A percentile compares a stretch with the other conserved stretches of the same genome.
phyloP scores from a whole-genome alignment of 441 rosid species.

The Lepidium campestre region DNA sequence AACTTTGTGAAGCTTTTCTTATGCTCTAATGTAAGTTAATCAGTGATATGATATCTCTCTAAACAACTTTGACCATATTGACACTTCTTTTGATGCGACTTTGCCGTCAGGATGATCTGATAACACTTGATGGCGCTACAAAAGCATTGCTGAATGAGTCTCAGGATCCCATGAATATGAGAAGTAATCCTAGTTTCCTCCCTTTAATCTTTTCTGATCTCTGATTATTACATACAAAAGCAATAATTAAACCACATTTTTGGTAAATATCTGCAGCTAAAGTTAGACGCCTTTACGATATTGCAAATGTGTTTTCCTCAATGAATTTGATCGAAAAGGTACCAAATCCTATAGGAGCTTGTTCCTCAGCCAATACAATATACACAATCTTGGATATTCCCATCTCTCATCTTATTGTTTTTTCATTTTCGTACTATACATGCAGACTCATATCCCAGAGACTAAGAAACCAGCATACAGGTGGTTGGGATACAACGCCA shows the following conservation, averaged over 20 bases:
- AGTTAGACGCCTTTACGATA: constrained; percentile 80
- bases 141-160: constrained; percentile 52
- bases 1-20: constrained; percentile 88
- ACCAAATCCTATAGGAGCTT: not conserved
- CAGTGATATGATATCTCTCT: not conserved
- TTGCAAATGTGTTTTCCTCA: constrained; percentile 81
- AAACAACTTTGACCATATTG: not conserved
- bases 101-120: constrained; percentile 43
- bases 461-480: constrained; percentile 75
- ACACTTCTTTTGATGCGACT: not conserved
- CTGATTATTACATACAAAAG: not conserved
- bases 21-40: constrained; percentile 61
- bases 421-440: constrained; percentile 22
- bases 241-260: constrained; percentile 6
- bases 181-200: constrained; percentile 42
- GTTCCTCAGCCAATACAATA: not conserved
- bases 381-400: not conserved
- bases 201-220: not conserved
- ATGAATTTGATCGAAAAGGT: constrained; percentile 84
- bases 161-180: constrained; percentile 52
- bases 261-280: constrained; percentile 53
- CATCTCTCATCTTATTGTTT: constrained; percentile 1
- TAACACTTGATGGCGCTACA: constrained; percentile 73
- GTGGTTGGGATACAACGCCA: constrained; percentile 71
- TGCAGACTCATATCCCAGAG: constrained; percentile 70